A percentile compares a stretch with the other conserved stretches of the same genome.
Evolutionary conservation across 2,329 filamentous ascomycete species (phyloP).

Genomic region (Fusarium caatingaense): DNA sequence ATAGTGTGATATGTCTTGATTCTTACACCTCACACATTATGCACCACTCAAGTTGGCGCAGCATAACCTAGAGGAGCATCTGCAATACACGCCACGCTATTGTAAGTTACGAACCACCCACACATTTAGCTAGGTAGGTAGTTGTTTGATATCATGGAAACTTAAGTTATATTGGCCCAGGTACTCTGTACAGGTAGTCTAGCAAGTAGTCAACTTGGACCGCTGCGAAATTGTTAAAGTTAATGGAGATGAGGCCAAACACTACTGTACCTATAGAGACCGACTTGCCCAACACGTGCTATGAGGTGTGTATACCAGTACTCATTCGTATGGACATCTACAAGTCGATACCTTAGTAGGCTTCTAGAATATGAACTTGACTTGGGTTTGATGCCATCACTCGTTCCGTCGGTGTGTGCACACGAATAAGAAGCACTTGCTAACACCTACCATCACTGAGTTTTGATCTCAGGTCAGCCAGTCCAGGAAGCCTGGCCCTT

Average conservation of each 20-base stretch:
- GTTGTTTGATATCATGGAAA: neutral
- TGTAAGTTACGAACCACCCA: neutral
- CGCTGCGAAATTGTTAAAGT: neutral
- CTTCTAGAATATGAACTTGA: slow-evolving; percentile 5
- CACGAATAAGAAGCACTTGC: neutral
- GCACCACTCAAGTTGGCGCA: neutral
- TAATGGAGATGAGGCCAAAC: neutral
- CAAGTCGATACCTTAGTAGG: neutral
- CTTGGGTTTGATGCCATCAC: slow-evolving; percentile 8
- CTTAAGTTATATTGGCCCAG: neutral
- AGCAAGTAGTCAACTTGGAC: neutral
- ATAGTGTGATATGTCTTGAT: neutral
- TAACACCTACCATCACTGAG: neutral
- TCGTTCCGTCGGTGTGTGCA: neutral
- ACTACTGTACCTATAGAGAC: neutral
- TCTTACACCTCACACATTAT: neutral
- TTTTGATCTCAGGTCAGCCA: neutral
- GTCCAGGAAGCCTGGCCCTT: neutral
- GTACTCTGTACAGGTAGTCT: neutral
- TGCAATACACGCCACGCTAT: neutral
- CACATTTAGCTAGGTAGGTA: neutral
- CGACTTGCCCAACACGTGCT: neutral
- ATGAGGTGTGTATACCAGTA: neutral
- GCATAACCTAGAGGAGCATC: neutral
- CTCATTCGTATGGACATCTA: neutral